Conservation (phyloP, 306 rosid species). For the Lagenaria siceraria region DNA sequence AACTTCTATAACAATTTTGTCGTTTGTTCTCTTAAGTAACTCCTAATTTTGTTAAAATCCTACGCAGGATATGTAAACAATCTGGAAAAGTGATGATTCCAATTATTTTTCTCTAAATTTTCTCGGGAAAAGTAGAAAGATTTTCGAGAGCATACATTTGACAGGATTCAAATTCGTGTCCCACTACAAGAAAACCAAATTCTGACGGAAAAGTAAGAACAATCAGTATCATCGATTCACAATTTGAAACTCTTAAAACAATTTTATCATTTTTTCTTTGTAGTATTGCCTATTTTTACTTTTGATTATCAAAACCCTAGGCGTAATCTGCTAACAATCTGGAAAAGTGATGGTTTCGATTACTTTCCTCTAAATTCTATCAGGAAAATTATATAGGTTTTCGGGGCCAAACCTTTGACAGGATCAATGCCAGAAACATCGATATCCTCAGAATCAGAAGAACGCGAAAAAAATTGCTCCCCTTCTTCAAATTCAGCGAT, state of each 20-base stretch:
- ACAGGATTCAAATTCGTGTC: conserved; percentile 65
- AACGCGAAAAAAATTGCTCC: conserved; percentile 3
- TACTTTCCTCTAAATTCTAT: neutral
- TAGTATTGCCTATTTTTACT: neutral
- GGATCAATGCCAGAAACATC: conserved; percentile 52
- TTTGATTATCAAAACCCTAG: neutral
- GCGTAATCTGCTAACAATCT: neutral
- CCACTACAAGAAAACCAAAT: conserved; percentile 59
- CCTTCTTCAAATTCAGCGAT: conserved; percentile 7
- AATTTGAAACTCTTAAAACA: neutral
- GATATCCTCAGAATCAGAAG: conserved; percentile 20
- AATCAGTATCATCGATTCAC: neutral
- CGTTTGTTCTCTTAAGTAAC: neutral
- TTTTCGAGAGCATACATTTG: conserved; percentile 35
- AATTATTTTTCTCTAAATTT: neutral
- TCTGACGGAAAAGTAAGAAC: conserved; percentile 28
- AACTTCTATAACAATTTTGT: neutral
- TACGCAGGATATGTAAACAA: neutral
- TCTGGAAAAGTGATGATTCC: neutral
- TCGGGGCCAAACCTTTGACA: conserved; percentile 44
- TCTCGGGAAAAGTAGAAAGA: neutral
- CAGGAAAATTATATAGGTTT: neutral
- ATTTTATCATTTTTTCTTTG: neutral
- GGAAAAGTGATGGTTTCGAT: neutral
- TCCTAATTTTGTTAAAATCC: neutral